Base-by-base conservation (phyloP, 108 stramenopile genomes). In the Hondaea fermentalgiana region DNA sequence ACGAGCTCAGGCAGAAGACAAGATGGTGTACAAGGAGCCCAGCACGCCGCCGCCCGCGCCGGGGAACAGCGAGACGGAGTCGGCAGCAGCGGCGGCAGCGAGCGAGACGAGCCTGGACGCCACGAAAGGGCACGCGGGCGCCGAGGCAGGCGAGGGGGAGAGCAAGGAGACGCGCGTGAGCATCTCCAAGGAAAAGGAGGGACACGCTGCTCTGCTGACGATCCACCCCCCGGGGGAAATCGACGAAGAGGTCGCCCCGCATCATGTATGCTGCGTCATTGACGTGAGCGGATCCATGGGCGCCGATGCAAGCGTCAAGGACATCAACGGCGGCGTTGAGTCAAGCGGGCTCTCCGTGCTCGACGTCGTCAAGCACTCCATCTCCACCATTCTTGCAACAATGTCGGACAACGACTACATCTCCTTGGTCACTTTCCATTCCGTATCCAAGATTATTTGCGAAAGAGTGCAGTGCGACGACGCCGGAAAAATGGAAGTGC, bases 281-380 rank as follows among this genome's bases (percentile, higher is more conserved):
- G 91, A 89, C 87, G 35, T 88, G 16, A 89, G 89, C 58, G 88
- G 88, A 43, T 88, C 88, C 45, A 91, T 91, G 91, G 88, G 88
- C 43, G 35, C 44, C 35, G 89, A 76, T 8, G 91, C 91, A 12
- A 60, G 47, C 21, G 87, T 87, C 10, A 72, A 91, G 21, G 72
- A 90, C 23, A 87, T 3, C 58, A 5, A 60, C 59, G 87, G 72
- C 17, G 57, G 29, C 2, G 23, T 6, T 0, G 87, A 83, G 5
- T 83, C 76, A 6, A 53, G 69, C 72, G 92, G 92, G 3, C 57
- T 90, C 16, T 87, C 90, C 45, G 42, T 89, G 21, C 64, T 93
- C 8, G 92, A 93, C 57, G 57, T 93, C 14, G 91, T 91, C 43
- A 93, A 93, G 76, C 92, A 93, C 59, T 89, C 91, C 17, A 57